Evolutionary conservation across 2,329 filamentous ascomycete genomes (phyloP), one percentile per base, ranked within the genome.

Genomic region (Fusarium sp.): DNA sequence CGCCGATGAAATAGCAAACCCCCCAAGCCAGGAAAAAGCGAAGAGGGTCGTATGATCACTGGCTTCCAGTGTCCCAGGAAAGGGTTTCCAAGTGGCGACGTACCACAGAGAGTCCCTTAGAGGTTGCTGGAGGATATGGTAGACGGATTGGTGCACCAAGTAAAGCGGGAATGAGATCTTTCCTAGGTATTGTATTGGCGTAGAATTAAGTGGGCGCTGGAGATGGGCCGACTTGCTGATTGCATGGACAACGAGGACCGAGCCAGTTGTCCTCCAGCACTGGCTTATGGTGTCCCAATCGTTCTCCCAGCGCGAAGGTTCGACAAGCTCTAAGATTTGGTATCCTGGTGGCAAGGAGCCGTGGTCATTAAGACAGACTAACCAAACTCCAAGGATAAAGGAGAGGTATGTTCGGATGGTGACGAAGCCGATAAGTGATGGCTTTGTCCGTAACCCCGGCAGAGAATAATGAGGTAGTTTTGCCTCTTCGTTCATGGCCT

Each of bases 141-240:
- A 65, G 43, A 65, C 44, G 15, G 56, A 60, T 47, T 65, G 62
- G 39, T 65, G 62, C 36, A 65, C 62, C 28, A 65, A 36, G 31
- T 65, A 65, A 6, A 65, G 51, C 10, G 62, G 56, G 51, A 65
- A 65, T 2, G 62, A 65, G 28, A 65, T 34, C 44, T 61, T 65
- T 30, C 62, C 62, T 6, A 65, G 46, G 37, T 65, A 65, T 27
- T 65, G 62, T 34, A 65, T 55, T 13, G 51, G 43, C 15, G 15
- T 28, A 27, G 62, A 65, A 41, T 65, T 52, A 9, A 65, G 52
- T 34, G 57, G 57, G 15, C 44, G 56, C 13, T 65, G 62, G 28
- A 65, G 57, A 36, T 40, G 18, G 13, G 28, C 13, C 31, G 62
- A 57, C 30, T 65, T 60, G 57, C 57, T 40, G 57, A 65, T 65